Conservation (phyloP, 306 rosid species). For the Lagenaria siceraria region DNA sequence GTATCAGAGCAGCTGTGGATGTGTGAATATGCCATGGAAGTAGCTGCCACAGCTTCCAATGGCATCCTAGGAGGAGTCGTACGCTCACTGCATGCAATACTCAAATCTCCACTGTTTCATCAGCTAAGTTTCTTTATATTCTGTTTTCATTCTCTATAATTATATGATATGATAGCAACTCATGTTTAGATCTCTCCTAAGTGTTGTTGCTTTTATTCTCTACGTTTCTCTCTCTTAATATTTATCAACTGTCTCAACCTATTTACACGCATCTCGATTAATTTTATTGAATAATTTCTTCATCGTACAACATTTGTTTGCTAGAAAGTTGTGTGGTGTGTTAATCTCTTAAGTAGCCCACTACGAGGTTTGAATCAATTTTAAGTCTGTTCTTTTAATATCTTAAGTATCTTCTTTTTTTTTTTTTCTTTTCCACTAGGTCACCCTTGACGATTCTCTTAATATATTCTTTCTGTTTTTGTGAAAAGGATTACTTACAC, state of each 20-base stretch:
- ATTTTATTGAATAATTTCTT: not conserved
- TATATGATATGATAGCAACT: not conserved
- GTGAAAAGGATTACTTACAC: not conserved
- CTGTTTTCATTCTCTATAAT: not conserved
- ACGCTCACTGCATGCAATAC: not conserved
- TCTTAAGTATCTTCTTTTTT: no score
- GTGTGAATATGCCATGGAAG: constrained; percentile 7
- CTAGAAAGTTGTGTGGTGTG: not conserved
- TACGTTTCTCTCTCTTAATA: not conserved
- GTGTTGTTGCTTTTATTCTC: not conserved
- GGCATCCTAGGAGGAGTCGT: constrained; percentile 5
- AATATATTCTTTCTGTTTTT: not conserved
- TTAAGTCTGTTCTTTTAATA: no score
- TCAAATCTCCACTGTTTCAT: not conserved
- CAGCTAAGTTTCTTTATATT: not conserved
- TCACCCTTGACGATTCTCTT: not conserved
- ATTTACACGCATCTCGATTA: not conserved
- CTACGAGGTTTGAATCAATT: not conserved
- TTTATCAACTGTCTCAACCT: no score
- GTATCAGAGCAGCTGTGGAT: not conserved
- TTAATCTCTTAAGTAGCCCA: not conserved
- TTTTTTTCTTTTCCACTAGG: not conserved
- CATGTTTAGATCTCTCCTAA: not conserved
- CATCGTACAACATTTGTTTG: not conserved
- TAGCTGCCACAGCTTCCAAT: constrained; percentile 6